These are phyloP conservation scores for Mitragyna speciosa DNA, from an alignment of 257 asterid species.

Conservation along the genomic window DNA sequence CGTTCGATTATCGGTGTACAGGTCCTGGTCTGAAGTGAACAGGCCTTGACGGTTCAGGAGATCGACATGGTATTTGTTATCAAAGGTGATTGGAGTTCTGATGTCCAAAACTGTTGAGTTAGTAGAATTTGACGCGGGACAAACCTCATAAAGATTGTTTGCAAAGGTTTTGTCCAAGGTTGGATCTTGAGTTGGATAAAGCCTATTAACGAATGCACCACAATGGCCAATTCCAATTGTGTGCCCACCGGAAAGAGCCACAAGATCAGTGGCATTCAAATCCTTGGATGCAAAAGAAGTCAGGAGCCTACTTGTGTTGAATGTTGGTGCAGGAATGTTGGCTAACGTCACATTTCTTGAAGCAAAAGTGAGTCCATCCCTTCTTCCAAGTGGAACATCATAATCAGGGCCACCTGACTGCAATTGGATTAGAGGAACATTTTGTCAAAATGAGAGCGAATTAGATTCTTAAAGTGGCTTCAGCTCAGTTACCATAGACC, in stretches of 20 bases:
- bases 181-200: slow-evolving; percentile 69
- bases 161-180: slow-evolving; percentile 57
- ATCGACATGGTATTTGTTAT: slow-evolving; percentile 60
- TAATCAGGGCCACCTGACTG: slow-evolving; percentile 17
- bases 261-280: slow-evolving; percentile 56
- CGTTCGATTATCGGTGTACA: slow-evolving; percentile 58
- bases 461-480: too few species aligned
- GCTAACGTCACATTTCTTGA: neutral
- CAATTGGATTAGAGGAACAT: too few species aligned
- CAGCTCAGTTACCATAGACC: too few species aligned
- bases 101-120: slow-evolving; percentile 56
- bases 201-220: slow-evolving; percentile 55
- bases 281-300: slow-evolving; percentile 34
- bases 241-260: slow-evolving; percentile 85
- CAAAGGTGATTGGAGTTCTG: slow-evolving; percentile 51
- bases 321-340: neutral
- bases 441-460: too few species aligned
- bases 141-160: slow-evolving; percentile 35
- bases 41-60: slow-evolving; percentile 73
- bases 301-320: neutral
- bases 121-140: slow-evolving; percentile 47
- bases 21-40: slow-evolving; percentile 73
- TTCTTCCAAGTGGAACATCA: slow-evolving; percentile 18
- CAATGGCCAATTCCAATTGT: slow-evolving; percentile 69
- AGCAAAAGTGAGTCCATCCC: neutral